Evolutionary conservation across 345 rosid species (phyloP), one percentile per base, ranked within the genome.

Genomic region (Populus tremula): DNA sequence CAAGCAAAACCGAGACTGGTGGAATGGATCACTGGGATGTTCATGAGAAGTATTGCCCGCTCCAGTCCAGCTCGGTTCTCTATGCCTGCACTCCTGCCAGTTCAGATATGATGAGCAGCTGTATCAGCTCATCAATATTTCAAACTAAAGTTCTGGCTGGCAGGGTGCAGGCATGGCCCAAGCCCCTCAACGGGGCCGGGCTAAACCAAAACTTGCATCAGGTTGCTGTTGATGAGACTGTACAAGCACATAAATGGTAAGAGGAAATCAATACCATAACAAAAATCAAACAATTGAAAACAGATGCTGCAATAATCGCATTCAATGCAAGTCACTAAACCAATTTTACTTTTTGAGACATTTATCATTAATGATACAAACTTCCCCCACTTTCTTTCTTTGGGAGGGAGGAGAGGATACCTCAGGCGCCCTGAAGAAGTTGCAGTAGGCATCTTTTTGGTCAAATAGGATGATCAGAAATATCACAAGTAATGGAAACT

Each of bases 111-210:
- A 67, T 61, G 2, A 69, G 2, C 45, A 38, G 47, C 71, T 41
- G 74, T 18, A 77, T 27, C 56, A 71, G 70, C 83, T 73, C 27
- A 33, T 67, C 50, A 39, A 71, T 62, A 65, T 68, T 77, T 77
- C 76, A 78, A 72, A 73, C 77, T 72, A 47, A 23, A 49, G 77
- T 73, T 76, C 74, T 64, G 39, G 43, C 70, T 71, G 74, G 80
- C 85, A 83, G 82, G 80, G 87, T 86, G 94, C 97, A 92, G 94
- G 94, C 97, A 90, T 81, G 85, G 94, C 89, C 94, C 92, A 84
- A 84, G 91, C 93, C 92, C 97, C 94, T 92, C 91, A 90, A 27
- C 89, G 90, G 93, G 97, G 97, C 93, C 94, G 97, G 87, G 97
- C 94, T 80, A 90, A 87, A 82, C 91, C 97, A 86, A 88, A 90